Conservation (phyloP, 2,329 filamentous ascomycete genomes). For the Fusarium austroafricanum region DNA sequence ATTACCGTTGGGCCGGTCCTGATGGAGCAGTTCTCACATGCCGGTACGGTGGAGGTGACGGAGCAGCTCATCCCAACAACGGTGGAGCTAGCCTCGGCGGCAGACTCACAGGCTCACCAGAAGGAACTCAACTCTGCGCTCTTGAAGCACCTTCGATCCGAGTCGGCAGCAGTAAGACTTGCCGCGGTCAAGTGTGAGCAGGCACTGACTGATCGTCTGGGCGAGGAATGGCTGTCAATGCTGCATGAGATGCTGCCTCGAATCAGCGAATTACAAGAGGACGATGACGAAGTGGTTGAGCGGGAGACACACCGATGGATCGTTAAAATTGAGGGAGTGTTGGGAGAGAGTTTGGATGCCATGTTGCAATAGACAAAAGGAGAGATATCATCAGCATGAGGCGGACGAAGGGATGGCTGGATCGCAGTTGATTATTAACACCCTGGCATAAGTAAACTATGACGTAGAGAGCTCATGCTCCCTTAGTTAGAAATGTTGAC, state of each 20-base stretch:
- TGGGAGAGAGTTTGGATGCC: conserved; percentile 90
- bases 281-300: conserved; percentile 95
- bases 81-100: conserved; percentile 81
- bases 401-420: conserved; percentile 30
- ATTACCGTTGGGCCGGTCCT: conserved; percentile 76
- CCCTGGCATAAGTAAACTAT: conserved; percentile 27
- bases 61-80: conserved; percentile 77
- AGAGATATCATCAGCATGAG: conserved; percentile 7
- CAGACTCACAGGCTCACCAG: conserved; percentile 88
- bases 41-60: conserved; percentile 55
- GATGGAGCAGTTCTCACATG: conserved; percentile 71
- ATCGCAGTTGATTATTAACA: conserved; percentile 26
- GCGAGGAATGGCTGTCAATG: conserved; percentile 93
- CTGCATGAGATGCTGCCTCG: conserved; percentile 96
- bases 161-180: conserved; percentile 77
- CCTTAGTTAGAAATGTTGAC: conserved; percentile 6
- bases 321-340: conserved; percentile 84
- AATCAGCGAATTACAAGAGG: conserved; percentile 95
- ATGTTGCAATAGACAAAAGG: conserved; percentile 80
- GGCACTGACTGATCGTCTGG: conserved; percentile 80
- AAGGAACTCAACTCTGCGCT: conserved; percentile 86
- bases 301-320: conserved; percentile 92
- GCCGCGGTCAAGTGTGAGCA: conserved; percentile 87
- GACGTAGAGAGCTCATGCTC: conserved; percentile 20
- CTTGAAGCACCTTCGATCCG: conserved; percentile 81